Base-by-base conservation (phyloP, 805 yeast genomes). In the Candida wancherniae region DNA sequence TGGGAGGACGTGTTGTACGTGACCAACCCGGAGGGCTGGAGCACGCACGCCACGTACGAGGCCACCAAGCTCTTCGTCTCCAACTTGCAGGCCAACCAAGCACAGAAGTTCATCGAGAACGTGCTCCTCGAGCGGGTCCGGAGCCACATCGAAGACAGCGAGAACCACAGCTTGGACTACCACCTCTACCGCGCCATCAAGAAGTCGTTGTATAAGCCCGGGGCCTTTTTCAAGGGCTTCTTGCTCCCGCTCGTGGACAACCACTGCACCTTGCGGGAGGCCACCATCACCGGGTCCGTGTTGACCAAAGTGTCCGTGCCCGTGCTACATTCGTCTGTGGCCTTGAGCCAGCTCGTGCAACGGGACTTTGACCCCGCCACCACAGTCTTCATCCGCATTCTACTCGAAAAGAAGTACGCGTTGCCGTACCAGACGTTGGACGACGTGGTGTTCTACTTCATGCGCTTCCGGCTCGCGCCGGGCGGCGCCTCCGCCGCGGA, bases 221-320 rank as follows among this genome's bases (percentile, higher is more conserved):
- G 92, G 33, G 98, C 98, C 8, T 92, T 90, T 52, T 92, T 90
- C 73, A 90, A 87, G 59, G 99, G 98, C 1, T 87, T 92, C 51
- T 65, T 92, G 38, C 84, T 92, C 54, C 97, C 97, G 15, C 67
- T 92, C 36, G 84, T 87, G 11, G 94, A 86, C 50, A 72, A 76
- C n/a, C 84, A 84, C 31, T 88, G 97, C 58, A 72, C 95, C 4
- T 80, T 85, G 6, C 76, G 94, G 51, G 99, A 92, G 58, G 97
- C 98, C 4, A 77, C 92, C 39, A 87, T 92, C 55, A 94, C 90
- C 11, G 95, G 95, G 14, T 87, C 97, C 17, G 86, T 92, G 7
- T 69, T 92, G 39, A 68, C 85, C 13, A 88, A 87, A 57, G 81
- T 88, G 11, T 88, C 97, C 4, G 79, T 92, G 18, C 98, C 98